Evolutionary conservation across 331 rosid species (phyloP), one percentile per base, ranked within the genome.

Genomic region (Arachis monticola): DNA sequence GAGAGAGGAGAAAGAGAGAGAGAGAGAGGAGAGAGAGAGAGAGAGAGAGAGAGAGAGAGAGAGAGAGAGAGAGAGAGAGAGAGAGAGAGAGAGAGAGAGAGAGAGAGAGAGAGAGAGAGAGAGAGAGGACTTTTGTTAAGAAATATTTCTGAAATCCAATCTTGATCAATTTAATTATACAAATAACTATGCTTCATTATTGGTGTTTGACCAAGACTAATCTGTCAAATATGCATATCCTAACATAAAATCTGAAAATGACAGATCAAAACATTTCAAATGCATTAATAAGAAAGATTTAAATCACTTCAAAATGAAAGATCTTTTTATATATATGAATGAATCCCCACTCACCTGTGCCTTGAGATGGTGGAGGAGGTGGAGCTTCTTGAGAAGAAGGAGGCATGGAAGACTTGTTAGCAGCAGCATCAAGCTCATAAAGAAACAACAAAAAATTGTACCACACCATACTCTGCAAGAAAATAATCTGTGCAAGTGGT

Each of bases 401-500:
- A 61, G 90, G 69, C 38, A 84, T 78, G 45, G 88, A 77, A 32
- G 88, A 77, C 63, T 91, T 6, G 85, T 67, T 74, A 35, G 93
- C 90, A 83, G 72, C 77, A 35, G 93, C 90, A 83, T 83, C 82
- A 77, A 91, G 81, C 83, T 94, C 98, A 48, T 85, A 87, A 60
- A 94, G 90, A 79, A 94, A 90, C 87, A 94, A 58, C 5, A 94
- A 62, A 66, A 90, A 55, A 75, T 91, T 94, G 86, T 94, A 89
- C 99, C 99, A 94, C 31, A 94, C 60, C 68, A 94, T 76, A 84
- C 99, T 94, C 69, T 94, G 99, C 73, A 94, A 81, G 77, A 87
- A 91, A 78, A 94, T 86, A 70, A 94, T 73, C 89, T 94, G 97
- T 11, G 85, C 79, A 62, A 94, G 85, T 6, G 88, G 77, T 69